Base-by-base conservation (phyloP, 75 land plant species). In the Azolla pinnata region DNA sequence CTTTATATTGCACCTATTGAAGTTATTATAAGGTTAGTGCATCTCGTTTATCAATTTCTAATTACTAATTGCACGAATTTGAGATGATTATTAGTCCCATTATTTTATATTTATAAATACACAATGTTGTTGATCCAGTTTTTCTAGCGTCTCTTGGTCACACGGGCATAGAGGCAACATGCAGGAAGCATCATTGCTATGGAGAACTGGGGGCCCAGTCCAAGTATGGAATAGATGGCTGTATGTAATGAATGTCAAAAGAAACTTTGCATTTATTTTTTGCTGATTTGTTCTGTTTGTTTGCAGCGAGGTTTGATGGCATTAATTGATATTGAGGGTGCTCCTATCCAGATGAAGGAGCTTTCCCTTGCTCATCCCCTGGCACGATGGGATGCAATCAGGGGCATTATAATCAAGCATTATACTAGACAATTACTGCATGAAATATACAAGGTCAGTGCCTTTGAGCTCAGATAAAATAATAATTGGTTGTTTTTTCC, bases 361-460 rank as follows among this genome's bases (percentile, higher is more conserved):
- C 56, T 93, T 26, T 70, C 75, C 23, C 50, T 93, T 45, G 68
- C 68, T 27, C 86, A 93, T 64, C 87, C 88, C 29, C 60, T 93
- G 68, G 99, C 87, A 33, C 88, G 90, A 60, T 79, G 69, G 81
- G 79, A 85, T 66, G 84, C 87, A 16, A 73, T 89, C 27, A 71
- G 72, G 34, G 90, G 81, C 29, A 89, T 89, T 44, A 66, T 89
- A 38, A 21, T 69, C 27, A 79, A 79, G 40, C 99, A 93, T 60
- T 93, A 89, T 63, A 85, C 76, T 29, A 70, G 85, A 27, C 99
- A 93, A 57, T 72, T 88, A 40, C 58, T 81, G 34, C 96, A 89
- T 70, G 99, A 88, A 74, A 67, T 83, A 38, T 93, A 89, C 70
- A 93, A 93, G 96, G 99, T 93, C 56, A 62, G n/a, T n/a, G n/a